Percentiles rank a stretch among this genome's conserved stretches.
phyloP scores from a whole-genome alignment of 768 basidiomycete genomes.

The Hypholoma sublateritium region DNA sequence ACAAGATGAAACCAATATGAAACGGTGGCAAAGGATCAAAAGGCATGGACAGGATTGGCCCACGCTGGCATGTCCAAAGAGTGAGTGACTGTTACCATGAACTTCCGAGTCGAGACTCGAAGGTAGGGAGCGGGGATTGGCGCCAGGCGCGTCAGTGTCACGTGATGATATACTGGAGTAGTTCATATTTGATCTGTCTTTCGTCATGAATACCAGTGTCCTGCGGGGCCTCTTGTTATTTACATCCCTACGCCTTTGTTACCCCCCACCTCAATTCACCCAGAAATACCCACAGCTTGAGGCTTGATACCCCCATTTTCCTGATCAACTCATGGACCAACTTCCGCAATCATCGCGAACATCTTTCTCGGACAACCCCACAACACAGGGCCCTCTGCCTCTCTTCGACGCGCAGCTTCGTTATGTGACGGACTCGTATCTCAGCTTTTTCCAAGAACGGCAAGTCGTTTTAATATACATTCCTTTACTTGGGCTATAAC shows the following conservation, averaged over 20 bases:
- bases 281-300: not conserved
- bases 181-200: slow-evolving; percentile 5
- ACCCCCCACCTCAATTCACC: not conserved
- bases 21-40: not conserved
- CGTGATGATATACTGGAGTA: slow-evolving; percentile 9
- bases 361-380: slow-evolving; percentile 35
- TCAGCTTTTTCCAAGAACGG: slow-evolving; percentile 87
- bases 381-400: slow-evolving; percentile 55
- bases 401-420: slow-evolving; percentile 74
- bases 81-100: not conserved
- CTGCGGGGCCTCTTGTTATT: not conserved
- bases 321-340: slow-evolving; percentile 24
- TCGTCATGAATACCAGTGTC: slow-evolving; percentile 3
- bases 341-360: slow-evolving; percentile 36
- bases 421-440: slow-evolving; percentile 71
- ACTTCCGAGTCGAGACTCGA: not conserved
- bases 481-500: slow-evolving; percentile 15
- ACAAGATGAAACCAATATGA: not conserved
- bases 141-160: slow-evolving; percentile 4
- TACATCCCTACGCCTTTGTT: not conserved
- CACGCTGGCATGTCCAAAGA: not conserved
- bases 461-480: slow-evolving; percentile 23
- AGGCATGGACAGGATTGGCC: no score
- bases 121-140: not conserved
- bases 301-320: not conserved